Conservation (phyloP, 1,139 yeast genomes). For the Schwanniomyces etchellsii region DNA sequence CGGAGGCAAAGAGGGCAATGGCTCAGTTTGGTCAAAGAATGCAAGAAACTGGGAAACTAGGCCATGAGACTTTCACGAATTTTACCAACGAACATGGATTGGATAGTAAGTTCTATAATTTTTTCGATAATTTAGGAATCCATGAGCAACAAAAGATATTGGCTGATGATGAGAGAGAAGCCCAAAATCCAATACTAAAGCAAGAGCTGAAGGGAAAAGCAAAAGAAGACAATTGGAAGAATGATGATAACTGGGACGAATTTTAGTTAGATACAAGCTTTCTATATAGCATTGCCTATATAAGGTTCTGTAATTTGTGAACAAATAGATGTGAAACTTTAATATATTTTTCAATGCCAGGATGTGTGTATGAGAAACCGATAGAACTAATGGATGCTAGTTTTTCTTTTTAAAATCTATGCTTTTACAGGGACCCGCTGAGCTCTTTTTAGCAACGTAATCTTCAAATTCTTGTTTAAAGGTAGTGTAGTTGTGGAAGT, state of each 20-base stretch:
- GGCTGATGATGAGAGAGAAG: slow-evolving; percentile 74
- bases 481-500: slow-evolving; percentile 36
- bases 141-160: slow-evolving; percentile 31
- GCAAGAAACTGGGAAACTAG: slow-evolving; percentile 80
- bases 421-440: background rate
- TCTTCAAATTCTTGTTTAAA: slow-evolving; percentile 30
- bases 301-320: no score
- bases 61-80: slow-evolving; percentile 57
- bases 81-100: slow-evolving; percentile 49
- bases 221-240: slow-evolving; percentile 19
- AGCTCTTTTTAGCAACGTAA: background rate
- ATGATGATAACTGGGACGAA: slow-evolving; percentile 44
- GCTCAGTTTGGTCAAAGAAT: slow-evolving; percentile 93
- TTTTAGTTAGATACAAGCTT: slow-evolving; percentile 18
- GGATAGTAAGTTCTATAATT: slow-evolving; percentile 50
- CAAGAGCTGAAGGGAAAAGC: slow-evolving; percentile 8
- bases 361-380: no score
- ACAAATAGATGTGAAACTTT: no score
- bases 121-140: slow-evolving; percentile 37
- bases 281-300: no score
- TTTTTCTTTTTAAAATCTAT: background rate
- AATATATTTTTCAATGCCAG: no score
- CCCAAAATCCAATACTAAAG: no score
- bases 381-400: no score
- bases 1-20: slow-evolving; percentile 85